These are phyloP conservation scores for Aspergillus udagawae DNA, from an alignment of 2,329 filamentous ascomycete species.

Conservation along the genomic window DNA sequence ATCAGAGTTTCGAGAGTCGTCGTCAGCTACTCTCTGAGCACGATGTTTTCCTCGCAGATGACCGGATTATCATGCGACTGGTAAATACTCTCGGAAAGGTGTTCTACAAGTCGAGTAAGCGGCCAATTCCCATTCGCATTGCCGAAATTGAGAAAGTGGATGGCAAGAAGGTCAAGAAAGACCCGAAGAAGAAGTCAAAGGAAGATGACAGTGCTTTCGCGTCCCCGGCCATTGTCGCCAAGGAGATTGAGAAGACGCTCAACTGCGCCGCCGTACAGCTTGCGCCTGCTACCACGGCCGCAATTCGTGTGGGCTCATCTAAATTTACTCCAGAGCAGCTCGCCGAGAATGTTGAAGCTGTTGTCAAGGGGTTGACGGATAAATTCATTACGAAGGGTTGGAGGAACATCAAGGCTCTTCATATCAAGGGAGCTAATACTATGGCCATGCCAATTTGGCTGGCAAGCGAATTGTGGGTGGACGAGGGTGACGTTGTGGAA, in stretches of 20 bases:
- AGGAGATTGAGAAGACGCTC: slow-evolving; percentile 76
- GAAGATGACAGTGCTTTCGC: slow-evolving; percentile 47
- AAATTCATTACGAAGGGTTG: slow-evolving; percentile 83
- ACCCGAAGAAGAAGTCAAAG: slow-evolving; percentile 44
- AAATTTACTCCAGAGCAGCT: slow-evolving; percentile 71
- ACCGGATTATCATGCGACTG: slow-evolving; percentile 70
- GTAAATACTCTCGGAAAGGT: slow-evolving; percentile 81
- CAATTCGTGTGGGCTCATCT: slow-evolving; percentile 73
- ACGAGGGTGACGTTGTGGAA: slow-evolving; percentile 68
- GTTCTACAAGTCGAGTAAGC: slow-evolving; percentile 85
- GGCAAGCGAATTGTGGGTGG: slow-evolving; percentile 85
- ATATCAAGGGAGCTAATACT: slow-evolving; percentile 87
- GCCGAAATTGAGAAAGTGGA: slow-evolving; percentile 60
- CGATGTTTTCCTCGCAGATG: slow-evolving; percentile 90
- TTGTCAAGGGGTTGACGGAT: slow-evolving; percentile 65
- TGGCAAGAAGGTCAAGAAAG: slow-evolving; percentile 57
- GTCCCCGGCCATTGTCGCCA: slow-evolving; percentile 64
- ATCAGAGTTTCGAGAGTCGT: slow-evolving; percentile 81
- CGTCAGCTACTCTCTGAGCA: slow-evolving; percentile 80
- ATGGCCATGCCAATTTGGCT: slow-evolving; percentile 91
- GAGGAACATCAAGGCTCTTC: slow-evolving; percentile 77
- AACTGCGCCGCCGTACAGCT: slow-evolving; percentile 76
- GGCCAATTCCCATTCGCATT: slow-evolving; percentile 78
- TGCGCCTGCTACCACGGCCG: slow-evolving; percentile 71
- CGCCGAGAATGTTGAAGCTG: slow-evolving; percentile 73